A percentile compares a stretch with the other conserved stretches of the same genome.
These are phyloP conservation scores for Penicillium salamii DNA, from an alignment of 495 filamentous ascomycete genomes.

Conservation along the genomic window DNA sequence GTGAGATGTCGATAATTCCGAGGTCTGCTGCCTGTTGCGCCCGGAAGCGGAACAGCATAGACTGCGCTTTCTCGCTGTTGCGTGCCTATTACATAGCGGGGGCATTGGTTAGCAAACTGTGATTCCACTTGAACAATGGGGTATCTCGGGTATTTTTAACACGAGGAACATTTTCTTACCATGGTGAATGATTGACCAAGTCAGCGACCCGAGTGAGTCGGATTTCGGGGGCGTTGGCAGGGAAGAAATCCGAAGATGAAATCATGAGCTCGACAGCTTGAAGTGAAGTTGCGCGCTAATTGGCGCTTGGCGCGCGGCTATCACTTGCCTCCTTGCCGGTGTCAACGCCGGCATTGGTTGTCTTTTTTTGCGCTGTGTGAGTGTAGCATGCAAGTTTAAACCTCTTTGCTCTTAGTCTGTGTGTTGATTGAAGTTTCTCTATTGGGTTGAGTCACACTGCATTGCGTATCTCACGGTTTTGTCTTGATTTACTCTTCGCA, in stretches of 20 bases:
- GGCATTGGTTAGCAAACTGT: slow-evolving; percentile 20
- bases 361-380: no score
- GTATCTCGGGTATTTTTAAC: not conserved
- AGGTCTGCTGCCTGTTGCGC: slow-evolving; percentile 94
- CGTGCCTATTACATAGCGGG: slow-evolving; percentile 52
- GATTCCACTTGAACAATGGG: not conserved
- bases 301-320: slow-evolving; percentile 23
- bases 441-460: no score
- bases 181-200: slow-evolving; percentile 27
- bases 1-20: slow-evolving; percentile 91
- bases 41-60: slow-evolving; percentile 99
- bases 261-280: slow-evolving; percentile 28
- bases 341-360: no score
- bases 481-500: no score
- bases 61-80: slow-evolving; percentile 98
- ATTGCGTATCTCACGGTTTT: no score
- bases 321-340: slow-evolving; percentile 22
- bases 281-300: slow-evolving; percentile 23
- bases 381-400: no score
- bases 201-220: slow-evolving; percentile 14
- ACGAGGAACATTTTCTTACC: slow-evolving; percentile 18
- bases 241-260: slow-evolving; percentile 21
- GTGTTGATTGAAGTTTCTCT: no score
- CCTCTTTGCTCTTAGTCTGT: no score
- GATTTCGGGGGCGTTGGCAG: slow-evolving; percentile 15